Evolutionary conservation across 2,329 filamentous ascomycete species (phyloP), one percentile per base, ranked within the genome.

Genomic region (Fusarium incarnatum): DNA sequence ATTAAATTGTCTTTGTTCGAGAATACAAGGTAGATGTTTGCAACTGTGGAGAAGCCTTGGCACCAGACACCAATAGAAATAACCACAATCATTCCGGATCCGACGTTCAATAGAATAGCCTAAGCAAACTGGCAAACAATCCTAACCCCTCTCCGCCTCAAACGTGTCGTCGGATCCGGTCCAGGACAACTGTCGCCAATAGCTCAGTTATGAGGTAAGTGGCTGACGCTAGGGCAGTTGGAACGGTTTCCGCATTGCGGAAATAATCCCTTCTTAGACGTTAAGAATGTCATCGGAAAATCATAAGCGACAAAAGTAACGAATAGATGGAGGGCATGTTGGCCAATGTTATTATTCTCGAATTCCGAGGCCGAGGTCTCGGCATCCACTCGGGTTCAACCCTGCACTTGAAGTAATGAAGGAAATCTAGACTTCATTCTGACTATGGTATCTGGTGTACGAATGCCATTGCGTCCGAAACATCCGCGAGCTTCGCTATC

Each of bases 401-500:
- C 10, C 34, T 37, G 18, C 5, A 9, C 16, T 5, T 3, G 16
- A 37, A 10, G 34, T 10, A 37, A n/a, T 10, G 18, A 37, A 11
- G 18, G 8, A n/a, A 37, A 37, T 37, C 11, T 2, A n/a, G 18
- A 37, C 16, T 37, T 28, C 28, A 6, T 12, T 27, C 13, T 53
- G 8, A 48, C 25, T 53, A 42, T 18, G 23, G 30, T 44, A 45
- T 40, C 37, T 18, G 12, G 37, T n/a, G 34, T 6, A 37, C 49
- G 28, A 9, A 13, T 12, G 18, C n/a, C 23, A 16, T n/a, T 6
- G 25, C 60, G 8, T 66, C 52, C 8, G 55, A 15, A 16, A 47
- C 30, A 8, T 45, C 62, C 18, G 62, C 65, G 32, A 77, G 72
- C 53, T 74, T 73, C 49, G 53, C 57, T 54, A 74, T 71, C 5